These are phyloP conservation scores for Cladophialophora psammophila DNA, from an alignment of 2,329 filamentous ascomycete genomes.

Conservation along the genomic window DNA sequence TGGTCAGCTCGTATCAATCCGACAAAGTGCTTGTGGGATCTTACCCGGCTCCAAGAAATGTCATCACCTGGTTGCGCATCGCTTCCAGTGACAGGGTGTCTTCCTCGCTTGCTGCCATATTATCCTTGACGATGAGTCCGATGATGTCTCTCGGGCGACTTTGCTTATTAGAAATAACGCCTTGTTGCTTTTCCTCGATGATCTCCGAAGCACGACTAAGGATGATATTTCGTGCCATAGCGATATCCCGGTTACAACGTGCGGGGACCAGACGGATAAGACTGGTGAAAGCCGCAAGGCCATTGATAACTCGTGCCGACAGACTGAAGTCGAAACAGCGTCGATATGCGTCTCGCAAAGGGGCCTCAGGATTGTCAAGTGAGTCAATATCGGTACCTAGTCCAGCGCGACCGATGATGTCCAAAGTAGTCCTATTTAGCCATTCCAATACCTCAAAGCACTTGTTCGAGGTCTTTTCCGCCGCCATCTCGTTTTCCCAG, in stretches of 20 bases:
- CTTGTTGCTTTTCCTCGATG: slow-evolving; percentile 48
- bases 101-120: slow-evolving; percentile 44
- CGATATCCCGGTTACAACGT: slow-evolving; percentile 52
- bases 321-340: slow-evolving; percentile 47
- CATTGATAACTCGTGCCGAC: slow-evolving; percentile 48
- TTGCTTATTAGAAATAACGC: slow-evolving; percentile 44
- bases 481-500: slow-evolving; percentile 49
- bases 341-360: slow-evolving; percentile 50
- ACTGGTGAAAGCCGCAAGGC: slow-evolving; percentile 55
- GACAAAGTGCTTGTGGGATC: too few relatives aligned
- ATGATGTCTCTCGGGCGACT: slow-evolving; percentile 49
- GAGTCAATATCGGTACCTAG: slow-evolving; percentile 54
- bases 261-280: slow-evolving; percentile 50
- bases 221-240: slow-evolving; percentile 48
- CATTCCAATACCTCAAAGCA: slow-evolving; percentile 52
- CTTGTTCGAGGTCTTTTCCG: slow-evolving; percentile 42
- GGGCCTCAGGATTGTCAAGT: slow-evolving; percentile 48
- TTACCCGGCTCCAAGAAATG: slow-evolving; percentile 52
- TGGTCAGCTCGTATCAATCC: too few relatives aligned
- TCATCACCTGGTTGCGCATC: slow-evolving; percentile 50
- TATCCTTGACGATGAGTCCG: slow-evolving; percentile 52
- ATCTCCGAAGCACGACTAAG: slow-evolving; percentile 49
- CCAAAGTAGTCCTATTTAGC: slow-evolving; percentile 55
- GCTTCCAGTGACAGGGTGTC: slow-evolving; percentile 44
- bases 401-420: slow-evolving; percentile 54